Evolutionary conservation across 768 basidiomycete species (phyloP), one percentile per base, ranked within the genome.

Genomic region (Boletellus emodensis): DNA sequence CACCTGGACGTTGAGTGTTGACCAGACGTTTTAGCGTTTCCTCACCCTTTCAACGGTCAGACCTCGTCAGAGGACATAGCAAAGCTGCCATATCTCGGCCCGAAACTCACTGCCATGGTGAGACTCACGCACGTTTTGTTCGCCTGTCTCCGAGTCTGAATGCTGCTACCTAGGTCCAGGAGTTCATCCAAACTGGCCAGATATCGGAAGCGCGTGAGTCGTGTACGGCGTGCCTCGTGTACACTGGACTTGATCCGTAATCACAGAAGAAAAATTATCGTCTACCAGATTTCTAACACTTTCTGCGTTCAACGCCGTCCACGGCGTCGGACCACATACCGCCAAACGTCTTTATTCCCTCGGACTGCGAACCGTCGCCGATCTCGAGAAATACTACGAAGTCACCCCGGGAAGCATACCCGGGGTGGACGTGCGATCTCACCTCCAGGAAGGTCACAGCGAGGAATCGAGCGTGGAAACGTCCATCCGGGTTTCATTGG

Each of bases 311-410:
- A 70, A 77, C 13, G 72, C 78, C 6, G 68, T 93, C 48, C 82
- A 93, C 47, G 84, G 87, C 9, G 83, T 93, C 32, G 90, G 90
- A 7, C 74, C 89, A 0, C 65, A 70, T n/a, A 87, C 77, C 7
- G 87, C 90, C 6, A 77, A 82, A 6, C 70, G 75, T 35, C 73
- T 90, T 4, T 88, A 84, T 62, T 77, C 78, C 30, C 70, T 77
- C 38, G 85, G 85, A 2, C 65, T 90, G 39, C 80, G 88, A 32
- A 85, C 80, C 0, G 62, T 91, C 7, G 76, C 80, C 5, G 83
- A 90, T 61, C 75, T 94, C 40, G 80, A 84, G 52, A 71, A 75
- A 36, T 84, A 84, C 59, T 87, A 85, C 61, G 67, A 68, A 52
- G 61, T 68, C 35, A 26, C 28, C 6, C 46, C 60, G 6, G 80